A percentile compares a stretch with the other conserved stretches of the same genome.
These are phyloP conservation scores for Ilex paraguariensis DNA, from an alignment of 305 asterid species.

Conservation along the genomic window DNA sequence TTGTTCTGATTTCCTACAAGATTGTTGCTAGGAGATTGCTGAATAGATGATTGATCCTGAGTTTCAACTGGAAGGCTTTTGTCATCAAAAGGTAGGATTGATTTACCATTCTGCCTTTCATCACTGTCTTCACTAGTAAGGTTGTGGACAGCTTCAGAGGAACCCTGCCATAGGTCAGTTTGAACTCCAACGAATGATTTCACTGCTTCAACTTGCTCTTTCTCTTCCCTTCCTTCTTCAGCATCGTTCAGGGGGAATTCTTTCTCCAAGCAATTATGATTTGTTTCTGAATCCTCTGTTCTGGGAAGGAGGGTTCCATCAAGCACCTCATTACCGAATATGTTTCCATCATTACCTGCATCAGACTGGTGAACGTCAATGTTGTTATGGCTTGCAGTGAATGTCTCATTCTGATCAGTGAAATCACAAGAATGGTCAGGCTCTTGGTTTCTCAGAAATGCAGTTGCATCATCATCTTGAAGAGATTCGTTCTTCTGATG, in stretches of 20 bases:
- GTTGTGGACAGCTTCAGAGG: slow-evolving; percentile 1
- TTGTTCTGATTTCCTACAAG: slow-evolving; percentile 1
- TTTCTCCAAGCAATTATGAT: neutral
- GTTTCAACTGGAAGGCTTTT: neutral
- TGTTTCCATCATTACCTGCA: no score
- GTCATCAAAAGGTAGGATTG: slow-evolving; percentile 3
- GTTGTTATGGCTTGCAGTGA: neutral
- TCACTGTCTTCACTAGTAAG: neutral
- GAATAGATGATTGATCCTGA: slow-evolving; percentile 7
- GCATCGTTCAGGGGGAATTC: neutral
- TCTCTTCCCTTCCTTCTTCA: neutral
- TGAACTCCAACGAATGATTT: neutral
- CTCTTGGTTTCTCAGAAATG: neutral
- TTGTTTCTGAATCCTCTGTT: neutral
- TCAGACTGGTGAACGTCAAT: no score
- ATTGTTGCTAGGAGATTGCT: neutral
- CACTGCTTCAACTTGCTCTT: neutral
- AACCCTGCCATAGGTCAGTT: neutral
- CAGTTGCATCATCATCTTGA: neutral
- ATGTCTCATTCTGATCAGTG: neutral
- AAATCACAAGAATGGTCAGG: neutral
- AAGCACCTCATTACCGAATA: neutral
- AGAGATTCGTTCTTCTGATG: no score
- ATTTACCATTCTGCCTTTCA: neutral
- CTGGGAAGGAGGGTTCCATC: neutral